These are phyloP conservation scores for Malania oleifera DNA, from an alignment of 164 flowering plant genomes.

Conservation along the genomic window DNA sequence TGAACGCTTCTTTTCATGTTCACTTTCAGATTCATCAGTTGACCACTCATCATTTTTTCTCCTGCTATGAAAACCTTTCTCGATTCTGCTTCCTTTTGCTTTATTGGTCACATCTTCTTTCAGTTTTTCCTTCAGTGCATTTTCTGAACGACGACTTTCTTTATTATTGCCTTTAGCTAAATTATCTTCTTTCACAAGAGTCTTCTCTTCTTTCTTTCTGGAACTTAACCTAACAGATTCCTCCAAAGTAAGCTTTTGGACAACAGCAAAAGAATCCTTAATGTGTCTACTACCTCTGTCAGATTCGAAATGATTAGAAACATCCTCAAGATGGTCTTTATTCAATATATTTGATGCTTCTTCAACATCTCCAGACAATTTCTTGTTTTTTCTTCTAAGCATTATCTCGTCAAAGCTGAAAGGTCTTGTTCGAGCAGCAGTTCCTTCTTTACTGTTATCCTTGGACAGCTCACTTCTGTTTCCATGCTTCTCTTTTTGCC, in stretches of 20 bases:
- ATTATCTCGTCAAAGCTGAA: slow-evolving; percentile 77
- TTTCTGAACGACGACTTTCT: slow-evolving; percentile 23
- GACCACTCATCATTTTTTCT: slow-evolving; percentile 30
- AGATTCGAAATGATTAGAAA: slow-evolving; percentile 21
- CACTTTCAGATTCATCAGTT: slow-evolving; percentile 20
- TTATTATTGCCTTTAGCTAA: slow-evolving; percentile 25
- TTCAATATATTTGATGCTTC: slow-evolving; percentile 13
- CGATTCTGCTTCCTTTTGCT: slow-evolving; percentile 23
- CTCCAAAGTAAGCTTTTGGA: slow-evolving; percentile 16
- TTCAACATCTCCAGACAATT: slow-evolving; percentile 24
- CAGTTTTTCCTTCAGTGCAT: slow-evolving; percentile 18
- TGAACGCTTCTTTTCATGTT: slow-evolving; percentile 27
- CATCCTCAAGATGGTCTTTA: slow-evolving; percentile 19
- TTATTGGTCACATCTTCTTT: slow-evolving; percentile 18
- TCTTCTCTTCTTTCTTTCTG: slow-evolving; percentile 31
- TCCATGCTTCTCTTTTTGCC: slow-evolving; percentile 27
- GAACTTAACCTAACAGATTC: slow-evolving; percentile 27
- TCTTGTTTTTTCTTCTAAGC: slow-evolving; percentile 59
- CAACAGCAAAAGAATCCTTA: slow-evolving; percentile 17
- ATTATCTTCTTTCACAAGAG: slow-evolving; percentile 20
- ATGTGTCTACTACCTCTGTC: slow-evolving; percentile 19
- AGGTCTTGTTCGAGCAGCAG: slow-evolving; percentile 93
- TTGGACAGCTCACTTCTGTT: slow-evolving; percentile 16
- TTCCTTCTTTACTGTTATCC: slow-evolving; percentile 45
- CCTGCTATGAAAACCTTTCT: slow-evolving; percentile 21